These are phyloP conservation scores for Geranomyces michiganensis DNA, from an alignment of 192 early-diverging fungal species.

Conservation along the genomic window DNA sequence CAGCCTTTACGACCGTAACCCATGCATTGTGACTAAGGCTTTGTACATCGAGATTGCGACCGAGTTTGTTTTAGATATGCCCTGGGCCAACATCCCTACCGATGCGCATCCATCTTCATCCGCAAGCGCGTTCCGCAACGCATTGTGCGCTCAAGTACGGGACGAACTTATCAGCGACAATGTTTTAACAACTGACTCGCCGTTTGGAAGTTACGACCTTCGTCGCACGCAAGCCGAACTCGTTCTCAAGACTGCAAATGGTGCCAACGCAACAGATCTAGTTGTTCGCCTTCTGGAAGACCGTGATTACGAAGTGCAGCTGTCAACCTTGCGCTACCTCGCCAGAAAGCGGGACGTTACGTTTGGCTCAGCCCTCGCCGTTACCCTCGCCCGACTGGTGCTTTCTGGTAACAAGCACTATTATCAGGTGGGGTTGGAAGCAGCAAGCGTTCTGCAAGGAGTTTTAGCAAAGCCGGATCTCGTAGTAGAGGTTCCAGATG, in stretches of 20 bases:
- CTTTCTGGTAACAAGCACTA: constrained; percentile 17
- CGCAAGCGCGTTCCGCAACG: too few species aligned
- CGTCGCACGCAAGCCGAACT: constrained; percentile 26
- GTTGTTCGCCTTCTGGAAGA: constrained; percentile 51
- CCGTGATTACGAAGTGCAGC: constrained; percentile 68
- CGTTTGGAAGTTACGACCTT: constrained; percentile 20
- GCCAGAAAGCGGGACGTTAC: constrained; percentile 31
- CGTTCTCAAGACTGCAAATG: constrained; percentile 12
- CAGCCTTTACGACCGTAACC: constrained; percentile 34
- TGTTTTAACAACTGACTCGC: too few species aligned
- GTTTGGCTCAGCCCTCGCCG: constrained; percentile 34
- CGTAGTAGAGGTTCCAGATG: constrained; percentile 13
- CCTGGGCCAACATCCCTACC: neutral
- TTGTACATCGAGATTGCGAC: constrained; percentile 53
- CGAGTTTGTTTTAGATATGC: constrained; percentile 46
- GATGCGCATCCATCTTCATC: too few species aligned
- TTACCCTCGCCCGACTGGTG: constrained; percentile 37
- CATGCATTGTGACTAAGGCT: constrained; percentile 55
- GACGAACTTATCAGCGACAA: too few species aligned
- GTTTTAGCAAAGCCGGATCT: neutral
- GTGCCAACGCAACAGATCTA: neutral
- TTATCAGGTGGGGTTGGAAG: constrained; percentile 23
- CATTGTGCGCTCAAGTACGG: too few species aligned
- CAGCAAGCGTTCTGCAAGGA: constrained; percentile 21
- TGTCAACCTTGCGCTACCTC: constrained; percentile 41